A percentile compares a stretch with the other conserved stretches of the same genome.
Evolutionary conservation across 2,329 filamentous ascomycete species (phyloP).

Genomic region (Hortaea werneckii): DNA sequence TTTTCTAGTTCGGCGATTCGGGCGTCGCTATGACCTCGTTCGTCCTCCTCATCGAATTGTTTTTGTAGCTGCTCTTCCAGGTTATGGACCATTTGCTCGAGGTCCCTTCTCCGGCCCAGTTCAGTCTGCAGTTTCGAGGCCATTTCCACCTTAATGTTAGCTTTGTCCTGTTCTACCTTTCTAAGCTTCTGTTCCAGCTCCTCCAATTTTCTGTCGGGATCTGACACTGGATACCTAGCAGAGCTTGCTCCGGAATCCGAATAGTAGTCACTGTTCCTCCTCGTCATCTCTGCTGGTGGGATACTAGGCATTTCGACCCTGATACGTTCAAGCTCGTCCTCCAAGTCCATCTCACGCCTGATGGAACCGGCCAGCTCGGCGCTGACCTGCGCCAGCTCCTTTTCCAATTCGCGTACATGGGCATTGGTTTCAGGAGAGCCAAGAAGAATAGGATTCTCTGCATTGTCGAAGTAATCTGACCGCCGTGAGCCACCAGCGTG

Average conservation of each 20-base stretch:
- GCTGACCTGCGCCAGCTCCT: slow-evolving; percentile 87
- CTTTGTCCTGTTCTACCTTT: slow-evolving; percentile 81
- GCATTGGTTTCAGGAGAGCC: slow-evolving; percentile 35
- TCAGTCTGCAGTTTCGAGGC: slow-evolving; percentile 83
- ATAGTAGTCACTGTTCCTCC: slow-evolving; percentile 92
- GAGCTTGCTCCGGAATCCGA: slow-evolving; percentile 91
- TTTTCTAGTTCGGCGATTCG: slow-evolving; percentile 69
- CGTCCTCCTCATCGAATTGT: slow-evolving; percentile 29
- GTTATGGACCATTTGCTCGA: slow-evolving; percentile 76
- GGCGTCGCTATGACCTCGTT: slow-evolving; percentile 34
- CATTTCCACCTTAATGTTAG: slow-evolving; percentile 72
- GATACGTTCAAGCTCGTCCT: slow-evolving; percentile 81
- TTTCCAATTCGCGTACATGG: slow-evolving; percentile 80
- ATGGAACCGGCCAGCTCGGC: slow-evolving; percentile 87
- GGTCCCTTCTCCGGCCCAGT: slow-evolving; percentile 58
- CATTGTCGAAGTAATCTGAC: slow-evolving; percentile 35
- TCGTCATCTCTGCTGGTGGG: slow-evolving; percentile 40
- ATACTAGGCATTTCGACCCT: slow-evolving; percentile 60
- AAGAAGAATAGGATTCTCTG: slow-evolving; percentile 35
- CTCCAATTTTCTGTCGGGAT: slow-evolving; percentile 46
- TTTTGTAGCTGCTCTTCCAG: slow-evolving; percentile 69
- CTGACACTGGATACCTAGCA: slow-evolving; percentile 60
- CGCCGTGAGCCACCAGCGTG: slow-evolving; percentile 38
- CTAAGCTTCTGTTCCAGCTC: slow-evolving; percentile 77
- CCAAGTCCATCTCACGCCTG: slow-evolving; percentile 87